Percentiles rank a stretch among this genome's conserved stretches.
These are phyloP conservation scores for Beauveria scarabaeidicola DNA, from an alignment of 2,329 filamentous ascomycete species.

Conservation along the genomic window DNA sequence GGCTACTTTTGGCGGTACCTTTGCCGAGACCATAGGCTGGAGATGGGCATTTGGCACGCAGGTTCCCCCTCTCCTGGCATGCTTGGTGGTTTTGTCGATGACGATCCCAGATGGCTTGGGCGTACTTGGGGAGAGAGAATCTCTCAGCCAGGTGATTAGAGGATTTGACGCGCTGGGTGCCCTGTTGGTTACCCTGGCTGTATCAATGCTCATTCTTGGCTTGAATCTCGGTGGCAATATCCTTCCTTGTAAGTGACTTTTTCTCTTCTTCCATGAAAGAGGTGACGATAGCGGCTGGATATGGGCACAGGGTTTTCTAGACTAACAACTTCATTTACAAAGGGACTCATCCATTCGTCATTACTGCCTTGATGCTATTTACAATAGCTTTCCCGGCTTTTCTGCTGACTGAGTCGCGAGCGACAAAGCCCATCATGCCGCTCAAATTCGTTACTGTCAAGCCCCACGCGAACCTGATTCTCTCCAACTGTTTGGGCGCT, in stretches of 20 bases:
- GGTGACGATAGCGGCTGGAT: background rate
- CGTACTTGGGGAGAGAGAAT: conserved; percentile 33
- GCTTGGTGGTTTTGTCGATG: conserved; percentile 34
- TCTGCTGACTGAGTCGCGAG: conserved; percentile 42
- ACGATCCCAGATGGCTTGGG: conserved; percentile 47
- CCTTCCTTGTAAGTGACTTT: conserved; percentile 38
- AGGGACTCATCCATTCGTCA: conserved; percentile 52
- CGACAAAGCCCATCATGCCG: conserved; percentile 51
- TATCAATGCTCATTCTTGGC: conserved; percentile 51
- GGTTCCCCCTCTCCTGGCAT: conserved; percentile 41
- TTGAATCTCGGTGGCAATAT: conserved; percentile 56
- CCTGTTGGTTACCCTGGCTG: conserved; percentile 40
- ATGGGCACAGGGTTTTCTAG: background rate
- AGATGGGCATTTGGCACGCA: conserved; percentile 62
- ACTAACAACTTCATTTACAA: conserved; percentile 1
- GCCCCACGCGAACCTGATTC: conserved; percentile 48
- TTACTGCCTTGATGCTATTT: conserved; percentile 42
- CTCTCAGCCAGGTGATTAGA: conserved; percentile 39
- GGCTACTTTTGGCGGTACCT: conserved; percentile 59
- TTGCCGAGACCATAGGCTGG: conserved; percentile 65
- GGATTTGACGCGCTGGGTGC: conserved; percentile 51
- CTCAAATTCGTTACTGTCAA: conserved; percentile 39
- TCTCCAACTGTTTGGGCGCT: conserved; percentile 44
- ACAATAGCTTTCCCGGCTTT: conserved; percentile 40
- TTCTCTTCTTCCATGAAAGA: background rate